phyloP scores from a whole-genome alignment of 805 yeast species.

The Candida qinlingensis region DNA sequence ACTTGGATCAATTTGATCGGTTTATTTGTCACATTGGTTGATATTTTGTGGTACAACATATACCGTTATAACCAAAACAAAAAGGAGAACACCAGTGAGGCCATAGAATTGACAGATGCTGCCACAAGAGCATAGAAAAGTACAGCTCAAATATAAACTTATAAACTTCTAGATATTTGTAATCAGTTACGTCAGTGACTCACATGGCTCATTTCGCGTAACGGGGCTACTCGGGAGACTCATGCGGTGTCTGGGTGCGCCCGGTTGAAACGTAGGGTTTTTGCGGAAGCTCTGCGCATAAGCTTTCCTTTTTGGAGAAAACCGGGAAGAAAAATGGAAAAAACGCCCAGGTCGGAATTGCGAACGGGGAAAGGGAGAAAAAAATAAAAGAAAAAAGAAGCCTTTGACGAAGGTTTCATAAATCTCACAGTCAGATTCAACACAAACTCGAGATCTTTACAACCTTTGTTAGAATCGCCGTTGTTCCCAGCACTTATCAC shows the following conservation, averaged over 20 bases:
- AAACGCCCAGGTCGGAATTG: neutral
- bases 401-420: neutral
- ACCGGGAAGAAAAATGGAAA: too few relatives aligned
- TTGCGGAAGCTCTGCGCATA: too few relatives aligned
- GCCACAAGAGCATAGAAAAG: neutral
- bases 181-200: too few relatives aligned
- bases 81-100: neutral
- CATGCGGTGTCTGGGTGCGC: neutral
- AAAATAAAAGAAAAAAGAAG: neutral
- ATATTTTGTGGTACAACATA: constrained; percentile 80
- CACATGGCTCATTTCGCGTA: too few relatives aligned
- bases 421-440: too few relatives aligned
- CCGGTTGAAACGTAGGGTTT: too few relatives aligned
- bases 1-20: constrained; percentile 69
- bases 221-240: neutral
- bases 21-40: constrained; percentile 63
- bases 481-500: too few relatives aligned
- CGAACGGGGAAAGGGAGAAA: neutral
- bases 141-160: too few relatives aligned
- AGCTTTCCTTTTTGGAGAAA: too few relatives aligned
- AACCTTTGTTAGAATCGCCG: too few relatives aligned
- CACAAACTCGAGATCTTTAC: too few relatives aligned
- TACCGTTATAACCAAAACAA: constrained; percentile 39
- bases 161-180: too few relatives aligned
- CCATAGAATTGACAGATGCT: neutral